Percentiles rank a stretch among this genome's conserved stretches.
Evolutionary conservation across 140 eudicot species (phyloP).

Genomic region (Stevia rebaudiana): DNA sequence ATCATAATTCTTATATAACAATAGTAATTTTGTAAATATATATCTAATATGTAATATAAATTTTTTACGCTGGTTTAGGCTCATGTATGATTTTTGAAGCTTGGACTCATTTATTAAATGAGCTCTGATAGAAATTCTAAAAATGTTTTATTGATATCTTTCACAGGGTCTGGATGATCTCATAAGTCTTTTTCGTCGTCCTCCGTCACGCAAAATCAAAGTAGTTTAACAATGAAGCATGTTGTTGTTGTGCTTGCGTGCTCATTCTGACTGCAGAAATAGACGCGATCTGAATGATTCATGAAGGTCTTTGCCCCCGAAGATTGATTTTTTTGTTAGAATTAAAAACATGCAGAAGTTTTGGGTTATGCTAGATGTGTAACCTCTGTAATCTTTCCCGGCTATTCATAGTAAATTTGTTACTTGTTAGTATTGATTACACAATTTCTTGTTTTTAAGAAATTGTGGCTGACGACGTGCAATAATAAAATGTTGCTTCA

Average conservation of each 20-base stretch:
- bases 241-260: background rate
- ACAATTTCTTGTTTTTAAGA: too few species aligned
- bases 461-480: too few species aligned
- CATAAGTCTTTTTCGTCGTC: slow-evolving; percentile 82
- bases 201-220: slow-evolving; percentile 81
- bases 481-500: too few species aligned
- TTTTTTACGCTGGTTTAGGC: too few species aligned
- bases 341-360: background rate
- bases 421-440: background rate
- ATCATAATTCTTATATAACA: too few species aligned
- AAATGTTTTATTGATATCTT: background rate
- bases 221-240: slow-evolving; percentile 35
- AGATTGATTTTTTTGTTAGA: background rate
- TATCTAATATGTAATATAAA: too few species aligned
- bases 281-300: slow-evolving; percentile 14
- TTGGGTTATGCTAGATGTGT: background rate
- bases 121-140: too few species aligned
- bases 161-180: slow-evolving; percentile 95
- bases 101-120: too few species aligned
- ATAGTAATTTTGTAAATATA: too few species aligned
- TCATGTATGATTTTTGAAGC: too few species aligned
- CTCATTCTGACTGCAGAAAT: slow-evolving; percentile 13
- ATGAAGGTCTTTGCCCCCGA: slow-evolving; percentile 17
- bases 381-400: background rate
- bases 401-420: background rate